Base-by-base conservation (phyloP, 345 rosid genomes). In the Ricinus communis region DNA sequence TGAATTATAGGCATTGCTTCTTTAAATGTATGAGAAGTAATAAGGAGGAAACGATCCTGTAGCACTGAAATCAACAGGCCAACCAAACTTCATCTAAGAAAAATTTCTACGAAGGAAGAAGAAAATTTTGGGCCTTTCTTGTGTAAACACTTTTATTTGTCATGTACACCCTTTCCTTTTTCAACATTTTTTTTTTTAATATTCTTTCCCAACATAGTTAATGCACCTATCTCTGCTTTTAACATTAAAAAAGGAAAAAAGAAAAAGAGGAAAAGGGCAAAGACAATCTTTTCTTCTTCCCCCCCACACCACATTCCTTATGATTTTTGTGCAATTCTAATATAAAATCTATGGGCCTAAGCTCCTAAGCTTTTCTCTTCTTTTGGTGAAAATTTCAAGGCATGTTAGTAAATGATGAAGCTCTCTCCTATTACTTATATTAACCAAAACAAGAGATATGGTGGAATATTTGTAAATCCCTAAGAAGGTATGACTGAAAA, bases 281-380 rank as follows among this genome's bases (percentile, higher is more conserved):
- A 67, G 67, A 69, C 76, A 74, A 79, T 70, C 83, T 72, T 82
- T 84, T 56, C 70, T 71, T 60, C 71, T 49, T 58, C 50, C 72
- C 83, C 69, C 82, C 75, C 73, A 76, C 25, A 81, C 41, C 30
- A 54, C 65, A 69, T 56, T 72, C 64, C 43, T 79, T 77, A 72
- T 86, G 91, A 84, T 86, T 85, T 86, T 79, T 84, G 81, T 87
- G 91, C 86, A 61, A 51, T 66, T 64, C 36, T 21, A 52, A 71
- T 71, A 52, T 68, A 54, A 73, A 71, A 76, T 51, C 53, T n/a
- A 40, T 5, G 41, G 28, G 53, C 31, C 66, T 66, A 41, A 47
- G 49, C 49, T 11, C 65, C 69, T 49, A 53, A n/a, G 0, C 31
- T 16, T 24, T 8, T 79, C 47, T 38, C 14, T 14, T 79, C 43